Evolutionary conservation across 345 rosid species (phyloP), one percentile per base, ranked within the genome.

Genomic region (Corchorus olitorius): DNA sequence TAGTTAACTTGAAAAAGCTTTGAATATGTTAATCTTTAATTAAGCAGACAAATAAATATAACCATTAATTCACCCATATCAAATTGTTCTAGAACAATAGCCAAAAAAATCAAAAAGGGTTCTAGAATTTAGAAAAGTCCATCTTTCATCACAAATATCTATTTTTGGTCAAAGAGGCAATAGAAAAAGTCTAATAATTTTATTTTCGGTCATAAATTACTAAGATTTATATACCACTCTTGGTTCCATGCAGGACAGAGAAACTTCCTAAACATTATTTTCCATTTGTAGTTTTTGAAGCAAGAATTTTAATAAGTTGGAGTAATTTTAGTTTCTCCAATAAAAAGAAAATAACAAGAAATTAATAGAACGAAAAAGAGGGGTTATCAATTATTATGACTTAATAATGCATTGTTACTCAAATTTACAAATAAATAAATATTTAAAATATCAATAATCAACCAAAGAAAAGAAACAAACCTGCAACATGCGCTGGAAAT

Each of bases 401-500:
- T 49, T 49, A 49, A 49, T 49, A 49, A 49, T 11, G 4, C 53
- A 49, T 49, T 49, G 16, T 3, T 49, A 49, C 16, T 9, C 34
- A 58, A 55, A 4, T 19, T 19, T 56, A 19, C 33, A 27, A 27
- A 27, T 27, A 27, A 27, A 27, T 27, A 27, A 27, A 27, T 27
- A 27, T 27, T 27, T 27, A 27, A 19, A n/a, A 8, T 56, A n/a
- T 20, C 45, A n/a, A 0, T 7, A 56, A 19, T 56, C 33, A 19
- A 56, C 13, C 62, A 8, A 56, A 19, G 13, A 56, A 56, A 56
- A 14, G 59, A 69, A 33, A 69, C 73, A 3, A 27, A 69, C 73
- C 73, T 49, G 58, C 43, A 68, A 68, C 1, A 68, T 49, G 16
- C 58, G 58, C 22, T 69, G 59, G 22, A 69, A 50, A 50, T 50